Base-by-base conservation (phyloP, 495 filamentous ascomycete species). In the Cudoniella acicularis region DNA sequence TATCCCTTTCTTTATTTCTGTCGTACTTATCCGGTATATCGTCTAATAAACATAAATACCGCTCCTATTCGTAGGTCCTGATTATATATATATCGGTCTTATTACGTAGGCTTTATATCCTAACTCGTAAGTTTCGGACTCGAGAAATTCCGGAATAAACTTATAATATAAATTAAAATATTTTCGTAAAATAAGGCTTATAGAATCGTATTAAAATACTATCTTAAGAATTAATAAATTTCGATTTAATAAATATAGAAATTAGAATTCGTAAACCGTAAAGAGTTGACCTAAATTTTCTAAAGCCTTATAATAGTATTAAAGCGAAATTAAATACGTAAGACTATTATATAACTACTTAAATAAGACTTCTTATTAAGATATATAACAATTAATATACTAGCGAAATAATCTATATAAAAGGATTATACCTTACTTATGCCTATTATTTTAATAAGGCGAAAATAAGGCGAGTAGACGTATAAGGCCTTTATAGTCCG, bases 131-230 rank as follows among this genome's bases (percentile, higher is more conserved):
- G 45, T n/a, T 17, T 4, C 17, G 45, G 45, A 48, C 45, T 48
- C 21, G n/a, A 48, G 45, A 48, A 48, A 48, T 48, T 48, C 45
- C 21, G 21, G 45, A 17, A 48, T 48, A 48, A 48, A 48, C 45
- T 48, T 48, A 48, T n/a, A 48, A 48, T 48, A 48, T n/a, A 48
- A 48, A 48, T 48, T 48, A n/a, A 48, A 18, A 18, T 23, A 23
- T 48, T 48, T 48, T 48, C 45, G 45, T 48, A 48, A n/a, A 48
- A 48, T 48, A 17, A 48, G 17, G n/a, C 45, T 23, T 48, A n/a
- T 48, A 48, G 45, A 48, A 48, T 48, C 45, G 45, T 48, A n/a
- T 17, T n/a, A 48, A n/a, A 48, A 48, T 48, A n/a, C 45, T 48
- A 48, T 23, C 45, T 23, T 48, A 48, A 17, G 45, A 48, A 48